A percentile compares a stretch with the other conserved stretches of the same genome.
Conservation (phyloP, 495 filamentous ascomycete genomes). For the Aspergillus steynii region DNA sequence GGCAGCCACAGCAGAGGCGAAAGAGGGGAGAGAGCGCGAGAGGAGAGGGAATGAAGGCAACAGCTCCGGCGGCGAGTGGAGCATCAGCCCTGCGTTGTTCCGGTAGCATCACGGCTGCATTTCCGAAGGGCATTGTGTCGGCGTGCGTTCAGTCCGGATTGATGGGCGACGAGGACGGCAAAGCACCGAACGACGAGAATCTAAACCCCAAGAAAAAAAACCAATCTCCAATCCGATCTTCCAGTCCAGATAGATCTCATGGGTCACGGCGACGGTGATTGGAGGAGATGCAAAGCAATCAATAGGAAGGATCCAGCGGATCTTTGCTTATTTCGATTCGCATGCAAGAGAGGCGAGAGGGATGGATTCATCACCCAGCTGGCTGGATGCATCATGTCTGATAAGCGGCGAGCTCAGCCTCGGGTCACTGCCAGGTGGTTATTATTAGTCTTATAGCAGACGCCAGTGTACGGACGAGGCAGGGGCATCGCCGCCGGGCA, state of each 20-base stretch:
- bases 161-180: background rate
- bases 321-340: background rate
- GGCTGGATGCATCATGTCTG: conserved; percentile 19
- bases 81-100: conserved; percentile 12
- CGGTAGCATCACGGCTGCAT: background rate
- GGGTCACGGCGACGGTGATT: background rate
- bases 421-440: background rate
- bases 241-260: background rate
- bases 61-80: conserved; percentile 3
- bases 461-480: background rate
- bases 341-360: background rate
- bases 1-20: conserved; percentile 17
- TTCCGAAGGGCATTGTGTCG: conserved; percentile 11
- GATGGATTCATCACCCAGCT: background rate
- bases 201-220: background rate
- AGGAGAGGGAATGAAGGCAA: background rate
- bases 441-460: background rate
- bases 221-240: background rate
- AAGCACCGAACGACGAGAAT: background rate
- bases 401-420: conserved; percentile 9
- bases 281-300: background rate
- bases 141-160: background rate
- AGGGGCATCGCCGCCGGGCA: background rate
- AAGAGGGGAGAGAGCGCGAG: background rate
- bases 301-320: background rate